These are phyloP conservation scores for Aspergillus floridensis DNA, from an alignment of 2,329 filamentous ascomycete species.

Conservation along the genomic window DNA sequence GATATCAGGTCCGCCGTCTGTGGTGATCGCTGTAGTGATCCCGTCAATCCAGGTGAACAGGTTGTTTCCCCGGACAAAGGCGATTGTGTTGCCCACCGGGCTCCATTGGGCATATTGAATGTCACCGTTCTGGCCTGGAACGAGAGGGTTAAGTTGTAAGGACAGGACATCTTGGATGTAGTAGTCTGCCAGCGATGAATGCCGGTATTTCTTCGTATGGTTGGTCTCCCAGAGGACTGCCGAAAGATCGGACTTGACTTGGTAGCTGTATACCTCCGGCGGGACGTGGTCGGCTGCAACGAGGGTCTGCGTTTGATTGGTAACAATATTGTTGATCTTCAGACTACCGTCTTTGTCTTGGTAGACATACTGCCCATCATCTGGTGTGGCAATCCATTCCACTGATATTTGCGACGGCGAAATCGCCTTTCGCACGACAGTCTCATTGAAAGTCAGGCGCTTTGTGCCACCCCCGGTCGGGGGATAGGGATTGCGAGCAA, in stretches of 20 bases:
- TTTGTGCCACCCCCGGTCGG: conserved; percentile 57
- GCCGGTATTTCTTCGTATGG: conserved; percentile 65
- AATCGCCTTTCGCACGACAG: conserved; percentile 49
- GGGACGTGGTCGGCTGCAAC: conserved; percentile 59
- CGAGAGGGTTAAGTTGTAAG: conserved; percentile 49
- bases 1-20: conserved; percentile 76
- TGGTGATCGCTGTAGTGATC: conserved; percentile 64
- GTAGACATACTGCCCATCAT: conserved; percentile 63
- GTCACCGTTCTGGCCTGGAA: conserved; percentile 60
- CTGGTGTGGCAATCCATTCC: conserved; percentile 58
- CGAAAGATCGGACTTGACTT: conserved; percentile 59
- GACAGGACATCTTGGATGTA: conserved; percentile 61
- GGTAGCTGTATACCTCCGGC: conserved; percentile 55
- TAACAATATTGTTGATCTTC: conserved; percentile 61
- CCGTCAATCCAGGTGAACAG: conserved; percentile 59
- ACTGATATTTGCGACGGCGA: conserved; percentile 49
- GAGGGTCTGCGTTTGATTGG: conserved; percentile 56
- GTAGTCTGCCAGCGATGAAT: conserved; percentile 68
- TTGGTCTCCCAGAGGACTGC: conserved; percentile 63
- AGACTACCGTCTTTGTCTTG: conserved; percentile 52
- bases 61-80: conserved; percentile 66
- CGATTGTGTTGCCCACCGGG: conserved; percentile 58
- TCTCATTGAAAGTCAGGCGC: conserved; percentile 61
- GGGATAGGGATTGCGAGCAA: conserved; percentile 54
- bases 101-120: conserved; percentile 67